Percentiles rank a stretch among this genome's conserved stretches.
Evolutionary conservation across 2,329 filamentous ascomycete species (phyloP).

Genomic region (Verticillium longisporum): DNA sequence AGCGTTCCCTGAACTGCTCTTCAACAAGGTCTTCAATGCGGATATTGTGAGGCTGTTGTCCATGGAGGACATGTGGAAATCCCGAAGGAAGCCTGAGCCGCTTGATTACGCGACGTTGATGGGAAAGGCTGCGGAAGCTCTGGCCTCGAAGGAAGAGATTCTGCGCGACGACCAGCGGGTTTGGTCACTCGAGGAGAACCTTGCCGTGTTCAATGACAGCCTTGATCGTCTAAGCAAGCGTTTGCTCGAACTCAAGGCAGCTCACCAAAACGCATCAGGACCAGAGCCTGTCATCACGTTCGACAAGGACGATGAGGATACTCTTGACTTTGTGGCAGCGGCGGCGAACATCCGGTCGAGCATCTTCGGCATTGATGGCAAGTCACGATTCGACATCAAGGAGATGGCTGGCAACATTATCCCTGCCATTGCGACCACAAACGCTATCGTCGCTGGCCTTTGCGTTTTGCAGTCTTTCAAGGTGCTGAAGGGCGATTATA

Average conservation of each 20-base stretch:
- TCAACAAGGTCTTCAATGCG: slow-evolving; percentile 85
- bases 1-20: slow-evolving; percentile 72
- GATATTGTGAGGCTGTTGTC: slow-evolving; percentile 77
- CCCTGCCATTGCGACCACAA: slow-evolving; percentile 94
- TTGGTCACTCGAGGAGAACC: slow-evolving; percentile 80
- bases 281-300: slow-evolving; percentile 69
- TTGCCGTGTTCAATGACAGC: slow-evolving; percentile 81
- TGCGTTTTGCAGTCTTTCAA: slow-evolving; percentile 93
- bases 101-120: slow-evolving; percentile 62
- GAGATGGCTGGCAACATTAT: slow-evolving; percentile 99
- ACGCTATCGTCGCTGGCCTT: slow-evolving; percentile 88
- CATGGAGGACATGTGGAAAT: slow-evolving; percentile 97
- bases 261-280: slow-evolving; percentile 34
- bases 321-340: slow-evolving; percentile 87
- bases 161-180: slow-evolving; percentile 62
- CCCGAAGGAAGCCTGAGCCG: slow-evolving; percentile 64
- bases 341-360: slow-evolving; percentile 83
- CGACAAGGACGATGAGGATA: slow-evolving; percentile 95
- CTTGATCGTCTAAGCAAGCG: slow-evolving; percentile 70
- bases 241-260: slow-evolving; percentile 55
- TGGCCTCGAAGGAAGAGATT: slow-evolving; percentile 47
- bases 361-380: slow-evolving; percentile 81
- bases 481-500: slow-evolving; percentile 66
- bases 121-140: slow-evolving; percentile 38
- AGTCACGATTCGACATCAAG: slow-evolving; percentile 94